Conservation (phyloP, 345 rosid genomes). For the Atalantia buxifolia region DNA sequence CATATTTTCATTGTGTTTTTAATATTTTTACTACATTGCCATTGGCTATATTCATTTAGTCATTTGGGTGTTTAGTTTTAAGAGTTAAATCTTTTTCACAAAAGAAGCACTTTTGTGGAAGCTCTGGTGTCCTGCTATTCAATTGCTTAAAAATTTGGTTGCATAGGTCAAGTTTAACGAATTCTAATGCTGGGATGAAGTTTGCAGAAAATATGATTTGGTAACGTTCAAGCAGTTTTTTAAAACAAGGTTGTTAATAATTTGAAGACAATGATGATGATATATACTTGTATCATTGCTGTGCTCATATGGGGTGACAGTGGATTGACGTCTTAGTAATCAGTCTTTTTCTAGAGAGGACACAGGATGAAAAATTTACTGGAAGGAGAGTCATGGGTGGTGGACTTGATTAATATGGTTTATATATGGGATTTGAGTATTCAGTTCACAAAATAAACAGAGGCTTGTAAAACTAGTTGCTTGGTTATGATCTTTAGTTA, state of each 20-base stretch:
- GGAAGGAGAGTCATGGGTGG: background rate
- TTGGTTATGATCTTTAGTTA: background rate
- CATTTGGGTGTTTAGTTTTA: background rate
- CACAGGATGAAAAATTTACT: background rate
- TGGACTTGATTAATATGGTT: background rate
- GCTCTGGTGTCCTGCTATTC: background rate
- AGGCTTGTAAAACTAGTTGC: background rate
- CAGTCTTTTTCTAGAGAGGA: too few species aligned
- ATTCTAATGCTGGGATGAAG: background rate
- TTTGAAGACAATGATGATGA: background rate
- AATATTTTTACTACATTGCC: background rate
- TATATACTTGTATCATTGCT: background rate
- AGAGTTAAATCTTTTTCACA: background rate
- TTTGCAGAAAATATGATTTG: background rate
- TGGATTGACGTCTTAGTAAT: too few species aligned
- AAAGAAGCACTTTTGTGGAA: background rate
- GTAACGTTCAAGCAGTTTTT: background rate
- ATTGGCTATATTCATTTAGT: background rate
- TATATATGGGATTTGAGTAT: background rate
- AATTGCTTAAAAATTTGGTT: too few species aligned
- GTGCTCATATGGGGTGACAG: background rate
- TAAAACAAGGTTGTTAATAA: background rate
- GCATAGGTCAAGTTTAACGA: background rate
- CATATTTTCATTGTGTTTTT: background rate
- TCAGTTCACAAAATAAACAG: background rate